Evolutionary conservation across 495 filamentous ascomycete genomes (phyloP), one percentile per base, ranked within the genome.

Genomic region (Aspergillus saccharolyticus): DNA sequence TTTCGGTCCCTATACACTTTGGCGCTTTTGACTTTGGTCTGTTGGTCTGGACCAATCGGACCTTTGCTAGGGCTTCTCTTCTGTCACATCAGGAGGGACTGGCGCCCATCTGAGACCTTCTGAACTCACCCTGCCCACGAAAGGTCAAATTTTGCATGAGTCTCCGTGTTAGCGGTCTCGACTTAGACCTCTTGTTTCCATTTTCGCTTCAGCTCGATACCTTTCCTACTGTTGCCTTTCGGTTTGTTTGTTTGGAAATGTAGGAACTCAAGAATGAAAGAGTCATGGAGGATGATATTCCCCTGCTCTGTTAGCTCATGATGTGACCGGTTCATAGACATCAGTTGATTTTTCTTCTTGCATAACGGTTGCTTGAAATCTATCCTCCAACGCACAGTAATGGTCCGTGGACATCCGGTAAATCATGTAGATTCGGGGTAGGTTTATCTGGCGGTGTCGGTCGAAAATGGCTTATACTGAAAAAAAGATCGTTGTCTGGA

Each of bases 251-350:
- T 45, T 44, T 62, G 52, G 61, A 47, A 42, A 42, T 12, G 33
- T 9, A 12, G 33, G 33, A 39, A 5, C 2, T 5, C 6, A 12
- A 39, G 33, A 39, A 39, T 2, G 33, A 39, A 39, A 39, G 33
- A 39, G 14, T 12, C 14, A 39, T 12, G 12, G 33, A 39, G 10
- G 12, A 39, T 39, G 33, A 39, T 22, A 15, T 52, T 44, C 46
- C 21, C 22, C n/a, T 52, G 3, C 43, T 43, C 47, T 61, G 50
- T 50, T 54, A 57, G 18, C 60, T 30, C 49, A 12, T 56, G 48
- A 58, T 47, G 58, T 66, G 56, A 53, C 63, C 48, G 57, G 63
- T 54, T 61, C 59, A 63, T 66, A 66, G 57, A 66, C 49, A 60
- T 55, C 54, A 60, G 56, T 58, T 45, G 51, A 49, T 62, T 48